Evolutionary conservation across 78 protist genomes (phyloP), one percentile per base, ranked within the genome.

Genomic region (Anaeramoeba flamelloides): DNA sequence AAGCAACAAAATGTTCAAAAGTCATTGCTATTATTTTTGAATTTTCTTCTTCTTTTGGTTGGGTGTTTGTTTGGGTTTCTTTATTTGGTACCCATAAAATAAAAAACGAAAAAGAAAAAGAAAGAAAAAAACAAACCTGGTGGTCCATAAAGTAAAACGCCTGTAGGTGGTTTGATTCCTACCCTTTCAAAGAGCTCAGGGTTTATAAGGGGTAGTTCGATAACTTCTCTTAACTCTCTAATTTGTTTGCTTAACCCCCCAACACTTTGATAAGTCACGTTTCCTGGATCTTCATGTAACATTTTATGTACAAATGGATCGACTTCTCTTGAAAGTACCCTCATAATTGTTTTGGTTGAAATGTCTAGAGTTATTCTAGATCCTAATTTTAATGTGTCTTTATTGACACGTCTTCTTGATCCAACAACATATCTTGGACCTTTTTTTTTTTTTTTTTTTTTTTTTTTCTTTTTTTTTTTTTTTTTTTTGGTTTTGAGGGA

Each of bases 351-450:
- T 53, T 95, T 85, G 17, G 99, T 98, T 8, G 98, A 90, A 89
- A 95, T 92, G 85, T 98, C 99, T n/a, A 98, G 89, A 33, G 99
- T 88, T 0, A 97, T 98, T 30, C 99, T 91, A 3, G 95, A 90
- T 26, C 96, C 93, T 4, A 93, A 85, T 69, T 41, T 81, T 38
- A 98, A 89, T 79, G 87, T 89, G 37, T 41, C 81, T 40, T 86
- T 85, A 75, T 91, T 90, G 40, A 94, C 84, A 78, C 86, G 87
- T 33, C n/a, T n/a, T n/a, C n/a, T n/a, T 3, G 93, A 91, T 17
- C 97, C 97, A 1, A 98, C 99, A 3, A 97, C 93, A 85, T 98
- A 96, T 26, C 99, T 89, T 30, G 99, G 97, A 17, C 99, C 99
- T 87, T 89, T 84, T 36, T 93, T 86, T 2, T 97, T 98, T 78